Base-by-base conservation (phyloP, 768 basidiomycete genomes). In the Pleurotus cornucopiae region DNA sequence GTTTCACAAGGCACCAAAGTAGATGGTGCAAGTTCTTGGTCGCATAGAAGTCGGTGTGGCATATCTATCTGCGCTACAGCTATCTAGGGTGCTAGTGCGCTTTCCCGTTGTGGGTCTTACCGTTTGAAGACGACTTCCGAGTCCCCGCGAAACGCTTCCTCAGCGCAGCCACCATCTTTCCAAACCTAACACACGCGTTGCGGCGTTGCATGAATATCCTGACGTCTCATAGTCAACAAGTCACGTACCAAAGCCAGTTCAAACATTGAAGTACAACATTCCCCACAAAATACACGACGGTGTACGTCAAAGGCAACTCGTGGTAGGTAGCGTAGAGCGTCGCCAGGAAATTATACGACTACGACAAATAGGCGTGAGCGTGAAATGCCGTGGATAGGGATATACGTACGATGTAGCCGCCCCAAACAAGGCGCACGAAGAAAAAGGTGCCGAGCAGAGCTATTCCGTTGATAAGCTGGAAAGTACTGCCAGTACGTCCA, bases 201-300 rank as follows among this genome's bases (percentile, higher is more conserved):
- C 6, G 21, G 20, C 41, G 45, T 58, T 13, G 52, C 7, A 55
- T 43, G 18, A 37, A 43, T 5, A 40, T 12, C 20, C 13, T 44
- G 14, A 44, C 13, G 6, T 14, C 44, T 48, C 7, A 48, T 5
- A 49, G 23, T 11, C 40, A 18, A 41, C 38, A 37, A 16, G 13
- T 30, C n/a, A 69, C 79, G n/a, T 46, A 91, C 90, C 91, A 93
- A 62, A 86, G 76, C 77, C 85, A 84, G 68, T 94, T 95, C 20
- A 95, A 73, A 3, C 76, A 73, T 62, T 91, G 85, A 7, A 94
- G 73, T 34, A 84, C 63, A 34, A 88, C 56, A 63, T 90, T 91
- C 14, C 84, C 88, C 4, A 65, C 43, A 1, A 78, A 76, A 55
- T 82, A 87, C 18, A 83, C 69, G 37, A 77, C 41, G 13, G 80